Evolutionary conservation across 73 alveolate species (phyloP), one percentile per base, ranked within the genome.

Genomic region (Tetrahymena malaccensis): DNA sequence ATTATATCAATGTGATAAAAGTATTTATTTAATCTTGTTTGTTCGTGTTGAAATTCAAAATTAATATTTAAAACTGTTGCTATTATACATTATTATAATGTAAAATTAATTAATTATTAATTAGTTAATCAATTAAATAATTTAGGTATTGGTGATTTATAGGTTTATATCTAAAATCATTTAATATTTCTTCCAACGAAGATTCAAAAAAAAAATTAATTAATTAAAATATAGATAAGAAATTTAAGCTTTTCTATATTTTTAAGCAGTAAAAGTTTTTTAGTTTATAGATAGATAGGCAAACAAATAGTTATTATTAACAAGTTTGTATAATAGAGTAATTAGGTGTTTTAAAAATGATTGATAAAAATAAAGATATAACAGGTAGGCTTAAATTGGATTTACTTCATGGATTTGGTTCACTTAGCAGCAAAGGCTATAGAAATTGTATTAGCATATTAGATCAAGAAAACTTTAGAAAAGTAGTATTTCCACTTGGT

Each of bases 401-500:
- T 95, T 70, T 89, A 57, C 84, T 85, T 43, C 85, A 85, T 85
- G 93, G 94, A 19, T 95, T 85, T 95, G 97, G 97, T 50, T 70
- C 95, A 35, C 84, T 89, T 34, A 55, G 97, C 85, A 85, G 95
- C 33, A 56, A 55, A 50, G 70, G 94, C 50, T 85, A 85, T 34
- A 95, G 94, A 95, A 94, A 95, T 38, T 27, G 95, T 83, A 57
- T 95, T 33, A 50, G 94, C 84, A 95, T 95, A 40, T 84, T 95
- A 95, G 97, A 95, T 19, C 94, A 95, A 31, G 85, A 85, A 34
- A 56, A 85, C 34, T 35, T 85, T 34, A 35, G 97, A 37, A 95
- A 93, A 89, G 93, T 95, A 89, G 93, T 95, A 16, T 95, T 50
- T 89, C 97, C 97, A 21, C 94, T 95, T 33, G 97, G 97, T 89